phyloP scores from a whole-genome alignment of 2,329 filamentous ascomycete species.

The Chaetomium strumarium region DNA sequence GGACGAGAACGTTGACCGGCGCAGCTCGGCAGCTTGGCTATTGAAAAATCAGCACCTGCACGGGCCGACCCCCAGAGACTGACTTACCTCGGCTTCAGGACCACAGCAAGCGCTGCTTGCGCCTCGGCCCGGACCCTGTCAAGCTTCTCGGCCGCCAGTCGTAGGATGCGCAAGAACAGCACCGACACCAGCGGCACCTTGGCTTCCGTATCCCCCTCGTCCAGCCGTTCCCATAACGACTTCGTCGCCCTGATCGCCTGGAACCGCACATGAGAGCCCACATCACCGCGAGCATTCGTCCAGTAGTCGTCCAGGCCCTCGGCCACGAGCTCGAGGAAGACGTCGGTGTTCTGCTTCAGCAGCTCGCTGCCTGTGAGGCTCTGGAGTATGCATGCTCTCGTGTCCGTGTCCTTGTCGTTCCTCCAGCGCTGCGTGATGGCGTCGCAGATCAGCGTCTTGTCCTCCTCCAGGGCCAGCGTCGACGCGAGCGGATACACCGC shows the following conservation, averaged over 20 bases:
- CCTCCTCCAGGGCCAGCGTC: conserved; percentile 14
- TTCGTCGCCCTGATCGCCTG: conserved; percentile 74
- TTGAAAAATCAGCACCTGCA: conserved; percentile 25
- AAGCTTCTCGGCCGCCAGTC: conserved; percentile 80
- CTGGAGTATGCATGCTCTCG: conserved; percentile 49
- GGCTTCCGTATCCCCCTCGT: background rate
- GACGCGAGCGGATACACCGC: conserved; percentile 41
- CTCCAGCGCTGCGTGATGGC: conserved; percentile 50
- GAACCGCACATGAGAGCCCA: conserved; percentile 79
- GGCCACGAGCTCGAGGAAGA: conserved; percentile 42
- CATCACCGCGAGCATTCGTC: conserved; percentile 79
- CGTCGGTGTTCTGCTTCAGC: conserved; percentile 35
- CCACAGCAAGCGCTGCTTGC: conserved; percentile 46
- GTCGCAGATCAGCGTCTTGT: conserved; percentile 35
- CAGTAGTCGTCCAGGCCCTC: conserved; percentile 82
- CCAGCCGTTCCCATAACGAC: conserved; percentile 47
- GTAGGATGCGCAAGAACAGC: conserved; percentile 49
- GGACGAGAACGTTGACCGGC: conserved; percentile 49
- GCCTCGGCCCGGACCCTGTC: conserved; percentile 74
- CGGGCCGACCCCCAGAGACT: background rate
- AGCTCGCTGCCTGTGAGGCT: conserved; percentile 45
- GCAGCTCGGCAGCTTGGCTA: conserved; percentile 28
- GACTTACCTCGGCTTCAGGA: conserved; percentile 42
- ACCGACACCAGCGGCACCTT: conserved; percentile 26
- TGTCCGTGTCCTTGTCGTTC: conserved; percentile 44